Conservation (phyloP, 2,329 filamentous ascomycete genomes). For the Uncinocarpus reesii region DNA sequence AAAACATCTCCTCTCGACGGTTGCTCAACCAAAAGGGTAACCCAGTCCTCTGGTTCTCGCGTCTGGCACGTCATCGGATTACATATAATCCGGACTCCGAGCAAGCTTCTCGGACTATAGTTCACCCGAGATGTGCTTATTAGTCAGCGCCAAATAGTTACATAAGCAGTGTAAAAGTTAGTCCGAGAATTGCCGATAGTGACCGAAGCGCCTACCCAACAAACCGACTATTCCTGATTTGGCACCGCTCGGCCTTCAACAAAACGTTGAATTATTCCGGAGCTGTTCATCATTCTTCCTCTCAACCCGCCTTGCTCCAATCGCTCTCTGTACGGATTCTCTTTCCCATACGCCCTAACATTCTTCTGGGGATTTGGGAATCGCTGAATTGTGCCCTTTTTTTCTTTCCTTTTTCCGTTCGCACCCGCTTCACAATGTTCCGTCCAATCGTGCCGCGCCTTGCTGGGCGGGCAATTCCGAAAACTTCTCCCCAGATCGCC, state of each 20-base stretch:
- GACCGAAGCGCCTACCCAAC: slow-evolving; percentile 11
- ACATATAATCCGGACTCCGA: too few species aligned
- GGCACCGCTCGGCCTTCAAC: slow-evolving; percentile 13
- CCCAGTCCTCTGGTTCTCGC: too few species aligned
- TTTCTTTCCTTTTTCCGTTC: slow-evolving; percentile 20
- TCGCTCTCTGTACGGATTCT: slow-evolving; percentile 19
- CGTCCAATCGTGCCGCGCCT: slow-evolving; percentile 43
- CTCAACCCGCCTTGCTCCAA: not conserved
- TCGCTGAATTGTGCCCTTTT: slow-evolving; percentile 14
- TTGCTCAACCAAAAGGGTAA: too few species aligned
- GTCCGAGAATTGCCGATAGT: slow-evolving; percentile 13
- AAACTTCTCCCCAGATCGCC: slow-evolving; percentile 29
- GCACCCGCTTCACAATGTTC: slow-evolving; percentile 38
- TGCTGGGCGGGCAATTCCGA: slow-evolving; percentile 36
- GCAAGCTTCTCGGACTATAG: too few species aligned
- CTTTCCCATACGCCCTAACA: slow-evolving; percentile 19
- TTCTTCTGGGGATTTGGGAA: not conserved
- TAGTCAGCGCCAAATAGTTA: too few species aligned
- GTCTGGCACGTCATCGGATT: too few species aligned
- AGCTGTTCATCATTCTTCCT: not conserved
- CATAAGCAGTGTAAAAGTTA: not conserved
- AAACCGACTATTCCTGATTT: slow-evolving; percentile 8
- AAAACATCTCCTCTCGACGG: too few species aligned
- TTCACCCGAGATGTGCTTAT: not conserved
- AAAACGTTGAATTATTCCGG: slow-evolving; percentile 10